Base-by-base conservation (phyloP, 768 basidiomycete species). In the Hypsizygus marmoreus region DNA sequence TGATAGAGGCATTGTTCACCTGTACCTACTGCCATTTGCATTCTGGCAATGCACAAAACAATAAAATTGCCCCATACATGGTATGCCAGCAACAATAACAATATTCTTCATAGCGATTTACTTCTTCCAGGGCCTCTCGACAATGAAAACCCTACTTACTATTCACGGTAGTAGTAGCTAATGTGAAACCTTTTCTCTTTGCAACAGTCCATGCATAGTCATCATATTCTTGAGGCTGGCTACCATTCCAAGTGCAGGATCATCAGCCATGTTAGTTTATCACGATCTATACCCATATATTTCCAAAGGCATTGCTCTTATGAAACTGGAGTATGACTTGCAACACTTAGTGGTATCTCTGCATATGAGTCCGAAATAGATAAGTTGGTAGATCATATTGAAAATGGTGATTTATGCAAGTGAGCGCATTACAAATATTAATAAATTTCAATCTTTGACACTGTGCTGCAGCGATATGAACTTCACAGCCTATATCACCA, bases 31-130 rank as follows among this genome's bases (percentile, higher is more conserved):
- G n/a, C n/a, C n/a, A n/a, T n/a, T n/a, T n/a, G n/a, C n/a, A n/a
- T n/a, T n/a, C n/a, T n/a, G n/a, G n/a, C n/a, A n/a, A n/a, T n/a
- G n/a, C n/a, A n/a, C n/a, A n/a, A n/a, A n/a, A n/a, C n/a, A n/a
- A n/a, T n/a, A n/a, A n/a, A n/a, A n/a, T n/a, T n/a, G n/a, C n/a
- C n/a, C n/a, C n/a, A n/a, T n/a, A n/a, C n/a, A n/a, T n/a, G n/a
- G n/a, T n/a, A n/a, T n/a, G n/a, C n/a, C n/a, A n/a, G n/a, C n/a
- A n/a, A n/a, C n/a, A n/a, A n/a, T n/a, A n/a, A n/a, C n/a, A n/a
- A n/a, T n/a, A n/a, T n/a, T n/a, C 48, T 47, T 2, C 4, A 6
- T 2, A 46, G 57, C 7, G 24, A 54, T 20, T 16, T 20, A 34
- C 12, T 14, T 20, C 22, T 4, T 34, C 6, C 22, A 34, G 22